Base-by-base conservation (phyloP, 257 asterid genomes). In the Solanum corneliomulleri region DNA sequence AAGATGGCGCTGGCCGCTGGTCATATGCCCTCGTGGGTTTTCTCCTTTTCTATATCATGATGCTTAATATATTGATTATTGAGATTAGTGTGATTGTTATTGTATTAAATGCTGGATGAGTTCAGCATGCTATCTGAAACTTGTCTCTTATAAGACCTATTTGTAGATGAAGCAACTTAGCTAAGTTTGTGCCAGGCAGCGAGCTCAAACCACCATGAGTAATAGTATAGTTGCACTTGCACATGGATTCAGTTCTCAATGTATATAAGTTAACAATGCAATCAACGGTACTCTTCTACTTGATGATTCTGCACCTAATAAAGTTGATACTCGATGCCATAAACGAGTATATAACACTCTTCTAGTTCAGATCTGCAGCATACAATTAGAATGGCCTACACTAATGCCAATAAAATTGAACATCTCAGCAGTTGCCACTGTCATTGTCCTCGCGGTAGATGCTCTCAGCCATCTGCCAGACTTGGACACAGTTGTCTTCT, bases 381-480 rank as follows among this genome's bases (percentile, higher is more conserved):
- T 20, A 70, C 44, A 29, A 41, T 3, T 20, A 45, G 52, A 41
- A 66, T 2, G 39, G 44, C 56, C 74, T 42, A 12, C 13, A 42
- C 11, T 56, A 18, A 18, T 56, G 64, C 25, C 35, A 20, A 77
- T 9, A 27, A 45, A 72, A 20, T 58, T 45, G 6, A 37, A 71
- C 66, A 70, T 47, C 37, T 90, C 88, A 35, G 88, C 87, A 25
- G 86, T 64, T 85, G 87, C 83, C 70, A 87, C 31, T 69, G 31
- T 90, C 97, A 86, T 95, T 93, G 37, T 94, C 99, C 5, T 96
- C 98, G 6, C 92, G 91, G 60, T 95, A 95, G 62, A 97, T 96
- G 90, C 95, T 91, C 90, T 97, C 98, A 3, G 97, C 97, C 98
- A 97, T 93, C 88, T 94, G 95, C 99, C 99, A 96, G n/a, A 96